These are phyloP conservation scores for Sungouiella blattae DNA, from an alignment of 805 yeast species.

Conservation along the genomic window DNA sequence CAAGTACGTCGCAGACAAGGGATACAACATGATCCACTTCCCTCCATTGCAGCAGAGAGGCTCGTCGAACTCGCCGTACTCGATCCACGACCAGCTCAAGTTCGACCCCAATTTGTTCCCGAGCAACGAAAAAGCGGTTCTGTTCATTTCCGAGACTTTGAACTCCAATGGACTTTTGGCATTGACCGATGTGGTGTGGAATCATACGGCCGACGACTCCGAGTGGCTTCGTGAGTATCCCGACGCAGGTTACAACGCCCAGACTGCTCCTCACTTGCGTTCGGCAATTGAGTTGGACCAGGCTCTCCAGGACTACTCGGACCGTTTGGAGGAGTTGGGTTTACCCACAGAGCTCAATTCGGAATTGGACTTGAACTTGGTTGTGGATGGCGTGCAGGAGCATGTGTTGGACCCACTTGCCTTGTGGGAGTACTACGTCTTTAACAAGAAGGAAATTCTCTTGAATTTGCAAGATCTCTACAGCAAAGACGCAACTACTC, in stretches of 20 bases:
- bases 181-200: conserved; percentile 88
- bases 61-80: conserved; percentile 87
- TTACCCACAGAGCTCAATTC: conserved; percentile 55
- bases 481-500: conserved; percentile 19
- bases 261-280: conserved; percentile 84
- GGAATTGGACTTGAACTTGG: conserved; percentile 51
- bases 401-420: conserved; percentile 65
- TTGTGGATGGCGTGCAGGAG: conserved; percentile 65
- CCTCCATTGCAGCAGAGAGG: conserved; percentile 93
- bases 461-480: conserved; percentile 36
- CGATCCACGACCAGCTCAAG: conserved; percentile 78
- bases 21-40: conserved; percentile 94
- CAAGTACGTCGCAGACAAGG: conserved; percentile 59
- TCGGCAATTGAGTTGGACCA: conserved; percentile 84
- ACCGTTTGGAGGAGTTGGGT: conserved; percentile 50
- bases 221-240: conserved; percentile 83
- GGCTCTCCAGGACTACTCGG: conserved; percentile 63
- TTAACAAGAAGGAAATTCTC: conserved; percentile 49
- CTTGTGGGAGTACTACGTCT: conserved; percentile 86
- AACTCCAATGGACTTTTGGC: conserved; percentile 61
- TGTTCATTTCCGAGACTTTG: conserved; percentile 49
- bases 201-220: conserved; percentile 92
- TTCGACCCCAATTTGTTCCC: conserved; percentile 70
- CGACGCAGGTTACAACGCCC: conserved; percentile 80
- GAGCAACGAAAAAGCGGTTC: conserved; percentile 48